Evolutionary conservation across 2,329 filamentous ascomycete species (phyloP).

Genomic region (Exophiala lecanii-corni): DNA sequence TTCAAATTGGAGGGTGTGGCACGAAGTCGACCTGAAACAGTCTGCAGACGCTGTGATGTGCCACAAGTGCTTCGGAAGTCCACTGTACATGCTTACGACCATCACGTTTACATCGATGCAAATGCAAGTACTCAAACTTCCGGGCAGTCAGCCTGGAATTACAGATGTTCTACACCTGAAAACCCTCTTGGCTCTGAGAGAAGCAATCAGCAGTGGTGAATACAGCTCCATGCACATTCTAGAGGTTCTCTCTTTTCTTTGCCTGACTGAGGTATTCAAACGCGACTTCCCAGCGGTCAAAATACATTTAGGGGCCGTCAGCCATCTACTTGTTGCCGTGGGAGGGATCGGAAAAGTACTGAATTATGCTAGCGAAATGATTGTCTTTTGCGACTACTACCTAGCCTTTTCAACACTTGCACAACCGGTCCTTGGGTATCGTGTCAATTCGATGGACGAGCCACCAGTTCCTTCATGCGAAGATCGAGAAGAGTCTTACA

Average conservation of each 20-base stretch:
- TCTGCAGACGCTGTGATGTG: background rate
- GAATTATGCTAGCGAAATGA: constrained; percentile 1
- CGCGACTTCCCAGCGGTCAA: background rate
- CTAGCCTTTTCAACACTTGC: background rate
- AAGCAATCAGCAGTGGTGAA: background rate
- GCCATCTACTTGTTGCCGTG: background rate
- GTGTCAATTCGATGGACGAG: background rate
- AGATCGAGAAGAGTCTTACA: background rate
- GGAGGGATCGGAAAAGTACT: background rate
- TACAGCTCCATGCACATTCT: background rate
- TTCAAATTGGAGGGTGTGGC: background rate
- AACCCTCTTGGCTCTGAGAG: background rate
- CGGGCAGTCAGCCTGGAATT: background rate
- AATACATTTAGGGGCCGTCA: background rate
- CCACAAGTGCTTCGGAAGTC: background rate
- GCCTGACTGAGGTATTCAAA: background rate
- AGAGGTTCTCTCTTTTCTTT: background rate
- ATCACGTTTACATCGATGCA: background rate
- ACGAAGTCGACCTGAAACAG: background rate
- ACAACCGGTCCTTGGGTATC: background rate
- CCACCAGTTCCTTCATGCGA: background rate
- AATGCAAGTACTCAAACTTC: background rate
- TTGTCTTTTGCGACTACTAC: background rate
- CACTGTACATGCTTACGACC: background rate
- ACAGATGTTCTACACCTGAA: background rate